phyloP scores from a whole-genome alignment of 108 stramenopile genomes.

The Chaetoceros muelleri region DNA sequence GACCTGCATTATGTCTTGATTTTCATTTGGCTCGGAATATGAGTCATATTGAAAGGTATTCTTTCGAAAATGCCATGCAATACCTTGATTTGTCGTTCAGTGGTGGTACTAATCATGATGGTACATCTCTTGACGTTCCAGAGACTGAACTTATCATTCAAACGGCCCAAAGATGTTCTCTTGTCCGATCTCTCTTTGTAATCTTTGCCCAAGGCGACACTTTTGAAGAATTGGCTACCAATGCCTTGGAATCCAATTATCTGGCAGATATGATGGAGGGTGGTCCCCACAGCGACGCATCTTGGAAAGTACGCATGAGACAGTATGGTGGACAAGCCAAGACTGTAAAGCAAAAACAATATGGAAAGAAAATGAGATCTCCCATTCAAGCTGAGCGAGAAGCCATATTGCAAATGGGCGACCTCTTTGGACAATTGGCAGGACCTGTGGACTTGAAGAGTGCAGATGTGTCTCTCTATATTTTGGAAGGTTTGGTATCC shows the following conservation, averaged over 20 bases:
- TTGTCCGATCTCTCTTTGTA: slow-evolving; percentile 51
- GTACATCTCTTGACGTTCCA: slow-evolving; percentile 1
- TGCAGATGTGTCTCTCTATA: slow-evolving; percentile 61
- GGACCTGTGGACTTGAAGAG: slow-evolving; percentile 55
- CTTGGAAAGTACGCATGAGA: slow-evolving; percentile 74
- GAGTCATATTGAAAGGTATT: slow-evolving; percentile 14
- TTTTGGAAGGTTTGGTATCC: slow-evolving; percentile 77
- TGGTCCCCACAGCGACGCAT: slow-evolving; percentile 23
- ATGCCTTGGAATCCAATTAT: slow-evolving; percentile 34
- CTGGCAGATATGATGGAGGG: slow-evolving; percentile 50
- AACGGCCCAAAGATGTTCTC: slow-evolving; percentile 53
- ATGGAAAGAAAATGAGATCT: slow-evolving; percentile 60
- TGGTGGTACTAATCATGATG: slow-evolving; percentile 5
- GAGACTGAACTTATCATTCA: slow-evolving; percentile 12
- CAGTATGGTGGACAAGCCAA: slow-evolving; percentile 27
- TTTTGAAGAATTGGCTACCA: slow-evolving; percentile 20
- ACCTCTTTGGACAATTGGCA: slow-evolving; percentile 39
- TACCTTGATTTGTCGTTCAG: slow-evolving; percentile 21
- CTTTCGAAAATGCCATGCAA: slow-evolving; percentile 74
- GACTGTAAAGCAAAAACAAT: slow-evolving; percentile 37
- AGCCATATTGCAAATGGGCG: slow-evolving; percentile 40
- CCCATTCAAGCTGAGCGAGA: slow-evolving; percentile 38
- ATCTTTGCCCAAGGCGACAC: slow-evolving; percentile 40
- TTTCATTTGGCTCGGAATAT: slow-evolving; percentile 10
- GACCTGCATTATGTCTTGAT: slow-evolving; percentile 21